phyloP scores from a whole-genome alignment of 192 early-diverging fungal species.

The Linnemannia elongata region DNA sequence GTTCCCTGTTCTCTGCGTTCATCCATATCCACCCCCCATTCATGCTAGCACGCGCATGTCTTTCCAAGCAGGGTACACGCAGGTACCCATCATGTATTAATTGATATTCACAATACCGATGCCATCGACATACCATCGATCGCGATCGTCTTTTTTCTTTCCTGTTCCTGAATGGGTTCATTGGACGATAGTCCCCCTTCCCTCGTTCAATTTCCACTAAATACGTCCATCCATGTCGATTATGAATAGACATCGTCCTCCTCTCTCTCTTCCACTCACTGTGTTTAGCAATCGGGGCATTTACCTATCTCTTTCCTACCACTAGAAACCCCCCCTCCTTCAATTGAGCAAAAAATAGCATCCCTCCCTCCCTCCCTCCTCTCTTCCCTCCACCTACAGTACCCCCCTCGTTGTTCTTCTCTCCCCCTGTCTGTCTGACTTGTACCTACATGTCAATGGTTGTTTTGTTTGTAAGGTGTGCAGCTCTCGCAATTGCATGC shows the following conservation, averaged over 20 bases:
- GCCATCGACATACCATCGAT: not conserved
- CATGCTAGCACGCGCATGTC: not conserved
- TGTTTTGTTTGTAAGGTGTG: not conserved
- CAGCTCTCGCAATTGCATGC: not conserved
- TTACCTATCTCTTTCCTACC: too few relatives aligned
- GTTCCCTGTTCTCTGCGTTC: not conserved
- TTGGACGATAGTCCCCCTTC: too few relatives aligned
- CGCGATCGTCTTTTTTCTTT: not conserved
- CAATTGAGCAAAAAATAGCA: not conserved
- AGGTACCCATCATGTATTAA: not conserved
- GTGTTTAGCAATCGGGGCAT: too few relatives aligned
- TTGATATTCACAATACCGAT: too few relatives aligned
- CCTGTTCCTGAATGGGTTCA: not conserved
- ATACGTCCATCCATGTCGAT: too few relatives aligned
- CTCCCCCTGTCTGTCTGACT: not conserved
- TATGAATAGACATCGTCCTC: too few relatives aligned
- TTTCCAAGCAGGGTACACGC: too few relatives aligned
- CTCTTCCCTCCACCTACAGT: not conserved
- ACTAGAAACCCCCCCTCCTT: too few relatives aligned
- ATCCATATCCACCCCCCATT: too few relatives aligned
- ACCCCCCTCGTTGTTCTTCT: not conserved
- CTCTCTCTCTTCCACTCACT: too few relatives aligned
- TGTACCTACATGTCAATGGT: not conserved
- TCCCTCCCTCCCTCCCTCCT: not conserved
- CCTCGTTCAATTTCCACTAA: too few relatives aligned